These are phyloP conservation scores for Globisporangium echinulatum DNA, from an alignment of 352 stramenopile species.

Conservation along the genomic window DNA sequence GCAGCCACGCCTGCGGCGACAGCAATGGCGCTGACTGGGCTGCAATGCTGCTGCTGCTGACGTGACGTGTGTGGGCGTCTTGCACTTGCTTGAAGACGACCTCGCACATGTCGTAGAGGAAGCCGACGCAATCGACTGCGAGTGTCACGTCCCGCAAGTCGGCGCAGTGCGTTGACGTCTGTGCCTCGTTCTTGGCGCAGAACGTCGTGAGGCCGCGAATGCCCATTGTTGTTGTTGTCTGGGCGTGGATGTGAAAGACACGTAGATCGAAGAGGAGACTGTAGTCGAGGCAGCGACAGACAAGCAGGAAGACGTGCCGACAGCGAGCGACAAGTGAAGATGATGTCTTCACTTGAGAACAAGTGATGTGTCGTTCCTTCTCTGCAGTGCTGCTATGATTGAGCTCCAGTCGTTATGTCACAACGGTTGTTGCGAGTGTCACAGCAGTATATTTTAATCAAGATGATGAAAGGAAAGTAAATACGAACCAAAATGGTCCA, in stretches of 20 bases:
- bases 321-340: not conserved
- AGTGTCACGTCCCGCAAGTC: constrained; percentile 62
- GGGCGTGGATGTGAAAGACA: too few relatives aligned
- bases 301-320: not conserved
- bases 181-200: constrained; percentile 43
- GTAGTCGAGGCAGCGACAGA: not conserved
- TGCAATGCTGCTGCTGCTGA: not conserved
- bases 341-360: too few relatives aligned
- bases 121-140: constrained; percentile 76
- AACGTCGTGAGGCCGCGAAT: constrained; percentile 54
- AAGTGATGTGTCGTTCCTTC: not conserved
- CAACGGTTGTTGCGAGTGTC: not conserved
- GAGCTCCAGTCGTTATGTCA: not conserved
- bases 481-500: not conserved
- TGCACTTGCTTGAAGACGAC: constrained; percentile 35
- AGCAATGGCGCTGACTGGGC: not conserved
- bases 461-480: not conserved
- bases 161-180: constrained; percentile 23
- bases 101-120: constrained; percentile 69
- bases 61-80: not conserved
- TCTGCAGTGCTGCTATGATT: not conserved
- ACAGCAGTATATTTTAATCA: not conserved
- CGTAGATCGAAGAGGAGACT: not conserved
- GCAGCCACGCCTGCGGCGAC: constrained; percentile 41
- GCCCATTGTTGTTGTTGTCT: constrained; percentile 30